Percentiles rank a stretch among this genome's conserved stretches.
Evolutionary conservation across 1,284 basidiomycete species (phyloP).

Genomic region (Golubevia sp.): DNA sequence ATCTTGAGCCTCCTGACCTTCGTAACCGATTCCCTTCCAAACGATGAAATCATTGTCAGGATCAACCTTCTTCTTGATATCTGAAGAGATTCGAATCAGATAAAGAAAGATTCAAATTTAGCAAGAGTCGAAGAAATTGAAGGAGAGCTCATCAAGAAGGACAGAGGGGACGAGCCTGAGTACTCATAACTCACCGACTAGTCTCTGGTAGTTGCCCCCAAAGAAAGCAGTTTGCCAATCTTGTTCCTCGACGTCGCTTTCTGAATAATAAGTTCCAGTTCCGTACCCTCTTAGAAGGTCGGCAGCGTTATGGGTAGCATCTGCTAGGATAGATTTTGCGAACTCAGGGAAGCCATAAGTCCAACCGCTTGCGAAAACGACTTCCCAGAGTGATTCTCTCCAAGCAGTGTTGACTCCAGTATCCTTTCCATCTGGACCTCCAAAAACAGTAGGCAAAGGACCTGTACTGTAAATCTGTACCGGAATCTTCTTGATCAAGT

Average conservation of each 20-base stretch:
- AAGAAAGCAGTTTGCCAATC: conserved; percentile 19
- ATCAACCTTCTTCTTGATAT: conserved; percentile 17
- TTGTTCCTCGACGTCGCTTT: conserved; percentile 6
- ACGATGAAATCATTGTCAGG: conserved; percentile 15
- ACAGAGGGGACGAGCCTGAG: too few relatives aligned
- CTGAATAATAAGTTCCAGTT: conserved; percentile 13
- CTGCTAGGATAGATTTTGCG: background rate
- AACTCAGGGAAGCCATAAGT: background rate
- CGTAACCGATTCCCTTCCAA: conserved; percentile 16
- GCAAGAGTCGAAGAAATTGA: too few relatives aligned
- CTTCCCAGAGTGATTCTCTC: conserved; percentile 11
- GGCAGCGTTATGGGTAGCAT: conserved; percentile 7
- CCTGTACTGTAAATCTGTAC: conserved; percentile 14
- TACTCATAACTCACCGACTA: background rate
- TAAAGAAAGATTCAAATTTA: too few relatives aligned
- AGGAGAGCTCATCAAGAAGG: too few relatives aligned
- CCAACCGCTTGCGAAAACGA: conserved; percentile 5
- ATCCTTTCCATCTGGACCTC: conserved; percentile 5
- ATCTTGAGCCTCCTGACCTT: conserved; percentile 9
- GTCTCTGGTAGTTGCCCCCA: conserved; percentile 9
- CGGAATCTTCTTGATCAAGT: background rate
- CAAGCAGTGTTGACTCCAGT: conserved; percentile 17
- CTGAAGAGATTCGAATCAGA: background rate
- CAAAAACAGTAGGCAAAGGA: conserved; percentile 6
- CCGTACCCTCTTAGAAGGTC: conserved; percentile 11